phyloP scores from a whole-genome alignment of 176 grass and related monocot species.

The Zea mays region DNA sequence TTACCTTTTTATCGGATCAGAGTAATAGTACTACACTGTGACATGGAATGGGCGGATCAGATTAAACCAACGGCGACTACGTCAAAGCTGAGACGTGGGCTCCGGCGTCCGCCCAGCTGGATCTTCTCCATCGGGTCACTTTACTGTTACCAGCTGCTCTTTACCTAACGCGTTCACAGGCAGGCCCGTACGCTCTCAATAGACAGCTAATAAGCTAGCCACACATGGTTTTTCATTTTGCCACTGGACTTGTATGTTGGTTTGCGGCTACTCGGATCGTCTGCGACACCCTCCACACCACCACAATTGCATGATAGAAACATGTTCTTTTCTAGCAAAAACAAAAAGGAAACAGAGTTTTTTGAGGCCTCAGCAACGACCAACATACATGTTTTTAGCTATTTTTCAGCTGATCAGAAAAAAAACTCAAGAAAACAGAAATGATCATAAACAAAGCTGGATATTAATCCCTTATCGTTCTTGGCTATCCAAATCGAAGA shows the following conservation, averaged over 20 bases:
- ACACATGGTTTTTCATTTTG: constrained; percentile 43
- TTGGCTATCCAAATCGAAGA: neutral
- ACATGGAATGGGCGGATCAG: neutral
- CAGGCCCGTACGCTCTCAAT: constrained; percentile 18
- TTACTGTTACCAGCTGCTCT: constrained; percentile 26
- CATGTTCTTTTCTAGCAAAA: neutral
- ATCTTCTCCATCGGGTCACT: neutral
- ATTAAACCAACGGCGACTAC: neutral
- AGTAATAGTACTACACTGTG: neutral
- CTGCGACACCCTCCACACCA: neutral
- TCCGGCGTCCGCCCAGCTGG: neutral
- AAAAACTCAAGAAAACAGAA: neutral
- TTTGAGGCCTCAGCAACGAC: neutral
- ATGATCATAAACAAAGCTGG: neutral
- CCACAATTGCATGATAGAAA: neutral
- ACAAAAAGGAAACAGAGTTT: neutral
- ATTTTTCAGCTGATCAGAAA: neutral
- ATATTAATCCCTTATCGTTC: neutral
- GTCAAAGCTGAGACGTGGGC: neutral
- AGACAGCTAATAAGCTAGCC: too few relatives aligned
- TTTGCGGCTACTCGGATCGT: constrained; percentile 43
- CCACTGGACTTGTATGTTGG: constrained; percentile 26
- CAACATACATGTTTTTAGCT: neutral
- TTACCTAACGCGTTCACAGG: constrained; percentile 23
- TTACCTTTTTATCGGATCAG: constrained; percentile 30